Evolutionary conservation across 495 filamentous ascomycete genomes (phyloP).

Genomic region (Friedmanniomyces endolithicus): DNA sequence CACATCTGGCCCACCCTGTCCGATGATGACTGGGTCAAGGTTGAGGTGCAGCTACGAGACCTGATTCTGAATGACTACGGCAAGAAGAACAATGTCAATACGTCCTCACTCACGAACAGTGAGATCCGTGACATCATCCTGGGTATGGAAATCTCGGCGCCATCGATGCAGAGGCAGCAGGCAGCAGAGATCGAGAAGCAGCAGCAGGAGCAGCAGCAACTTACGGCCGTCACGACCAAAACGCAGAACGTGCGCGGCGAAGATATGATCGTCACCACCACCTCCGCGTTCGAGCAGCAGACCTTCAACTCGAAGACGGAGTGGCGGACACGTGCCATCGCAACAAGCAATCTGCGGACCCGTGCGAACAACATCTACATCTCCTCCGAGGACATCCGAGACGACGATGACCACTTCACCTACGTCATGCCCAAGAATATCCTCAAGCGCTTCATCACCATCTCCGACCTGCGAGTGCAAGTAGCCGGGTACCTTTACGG

Average conservation of each 20-base stretch:
- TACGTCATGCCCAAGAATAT: constrained; percentile 99
- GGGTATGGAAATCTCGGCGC: constrained; percentile 98
- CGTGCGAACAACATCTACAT: constrained; percentile 98
- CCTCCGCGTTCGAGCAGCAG: constrained; percentile 91
- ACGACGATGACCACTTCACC: constrained; percentile 70
- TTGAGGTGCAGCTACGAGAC: constrained; percentile 91
- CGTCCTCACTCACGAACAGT: constrained; percentile 85
- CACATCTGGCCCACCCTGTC: constrained; percentile 95
- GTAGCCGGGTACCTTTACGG: constrained; percentile 95
- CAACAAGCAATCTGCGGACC: constrained; percentile 89
- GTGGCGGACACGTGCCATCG: constrained; percentile 94
- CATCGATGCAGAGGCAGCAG: constrained; percentile 96
- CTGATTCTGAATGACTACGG: constrained; percentile 97
- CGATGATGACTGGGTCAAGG: constrained; percentile 98
- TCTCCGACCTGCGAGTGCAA: constrained; percentile 92
- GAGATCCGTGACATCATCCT: constrained; percentile 98
- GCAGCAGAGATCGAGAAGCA: constrained; percentile 99
- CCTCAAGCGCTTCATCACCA: constrained; percentile 95
- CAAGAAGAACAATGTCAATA: constrained; percentile 99
- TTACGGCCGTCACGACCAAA: constrained; percentile 95
- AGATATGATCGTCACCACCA: constrained; percentile 96
- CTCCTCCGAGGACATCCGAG: constrained; percentile 77
- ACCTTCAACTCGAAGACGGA: constrained; percentile 98
- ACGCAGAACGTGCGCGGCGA: constrained; percentile 97
- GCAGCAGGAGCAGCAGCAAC: constrained; percentile 88